A percentile compares a stretch with the other conserved stretches of the same genome.
Evolutionary conservation across 2,329 filamentous ascomycete species (phyloP).

Genomic region (Xylaria sp.): DNA sequence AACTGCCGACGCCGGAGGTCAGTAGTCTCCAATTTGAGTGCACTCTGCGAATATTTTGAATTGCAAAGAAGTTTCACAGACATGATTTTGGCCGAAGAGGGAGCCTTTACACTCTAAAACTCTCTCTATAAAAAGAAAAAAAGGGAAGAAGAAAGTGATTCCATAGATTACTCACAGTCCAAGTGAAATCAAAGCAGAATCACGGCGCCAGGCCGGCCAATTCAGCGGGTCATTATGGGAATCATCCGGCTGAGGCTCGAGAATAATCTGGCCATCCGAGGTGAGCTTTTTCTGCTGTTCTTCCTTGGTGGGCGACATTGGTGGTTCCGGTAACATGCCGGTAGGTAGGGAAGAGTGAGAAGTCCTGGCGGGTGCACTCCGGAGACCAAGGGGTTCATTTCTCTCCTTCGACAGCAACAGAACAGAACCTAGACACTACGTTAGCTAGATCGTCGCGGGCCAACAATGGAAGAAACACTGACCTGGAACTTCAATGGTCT

Average conservation of each 20-base stretch:
- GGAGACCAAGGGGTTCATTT: slow-evolving; percentile 69
- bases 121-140: background rate
- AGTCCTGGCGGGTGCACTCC: slow-evolving; percentile 65
- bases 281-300: slow-evolving; percentile 75
- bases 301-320: slow-evolving; percentile 41
- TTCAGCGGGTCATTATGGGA: slow-evolving; percentile 91
- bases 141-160: background rate
- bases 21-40: background rate
- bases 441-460: slow-evolving; percentile 21
- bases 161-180: slow-evolving; percentile 64
- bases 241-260: slow-evolving; percentile 93
- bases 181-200: slow-evolving; percentile 80
- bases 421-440: slow-evolving; percentile 61
- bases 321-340: slow-evolving; percentile 54
- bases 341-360: slow-evolving; percentile 67
- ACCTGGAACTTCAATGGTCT: slow-evolving; percentile 91
- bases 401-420: slow-evolving; percentile 64
- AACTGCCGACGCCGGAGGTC: slow-evolving; percentile 50
- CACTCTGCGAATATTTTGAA: background rate
- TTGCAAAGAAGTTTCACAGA: background rate
- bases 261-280: slow-evolving; percentile 81
- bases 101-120: background rate
- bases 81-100: background rate
- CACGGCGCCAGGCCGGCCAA: slow-evolving; percentile 85
- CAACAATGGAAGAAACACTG: slow-evolving; percentile 43